These are phyloP conservation scores for Eragrostis tef DNA, from an alignment of 202 grass and related monocot species.

Conservation along the genomic window DNA sequence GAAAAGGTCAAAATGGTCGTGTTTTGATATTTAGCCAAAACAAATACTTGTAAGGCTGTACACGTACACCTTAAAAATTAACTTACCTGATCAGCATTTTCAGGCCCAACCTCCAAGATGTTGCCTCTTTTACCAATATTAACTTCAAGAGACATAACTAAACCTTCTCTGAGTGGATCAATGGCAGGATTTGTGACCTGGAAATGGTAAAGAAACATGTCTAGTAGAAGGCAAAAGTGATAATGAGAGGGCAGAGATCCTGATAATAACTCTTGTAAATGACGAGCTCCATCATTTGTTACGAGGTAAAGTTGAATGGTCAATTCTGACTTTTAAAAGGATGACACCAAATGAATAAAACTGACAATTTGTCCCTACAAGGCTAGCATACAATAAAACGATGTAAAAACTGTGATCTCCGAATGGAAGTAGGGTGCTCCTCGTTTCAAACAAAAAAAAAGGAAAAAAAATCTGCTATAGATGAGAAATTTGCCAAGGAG, in stretches of 20 bases:
- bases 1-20: conserved; percentile 48
- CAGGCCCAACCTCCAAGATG: conserved; percentile 90
- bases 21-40: conserved; percentile 34
- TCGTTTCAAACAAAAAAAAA: too few species aligned
- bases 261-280: conserved; percentile 32
- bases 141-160: conserved; percentile 99
- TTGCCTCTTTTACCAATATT: conserved; percentile 96
- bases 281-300: not conserved
- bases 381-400: not conserved
- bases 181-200: conserved; percentile 99
- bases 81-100: conserved; percentile 95
- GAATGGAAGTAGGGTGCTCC: too few species aligned
- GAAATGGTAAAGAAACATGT: conserved; percentile 39
- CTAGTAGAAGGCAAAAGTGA: conserved; percentile 26
- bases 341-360: not conserved
- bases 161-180: conserved; percentile 97
- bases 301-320: conserved; percentile 26
- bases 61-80: conserved; percentile 45
- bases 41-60: conserved; percentile 31
- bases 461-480: not conserved
- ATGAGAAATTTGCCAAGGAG: conserved; percentile 13
- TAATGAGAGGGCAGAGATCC: conserved; percentile 10
- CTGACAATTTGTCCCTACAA: not conserved
- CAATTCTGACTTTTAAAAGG: not conserved
- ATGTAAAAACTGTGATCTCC: not conserved